A percentile compares a stretch with the other conserved stretches of the same genome.
Evolutionary conservation across 2,329 filamentous ascomycete genomes (phyloP).

Genomic region (Colletotrichum sp.): DNA sequence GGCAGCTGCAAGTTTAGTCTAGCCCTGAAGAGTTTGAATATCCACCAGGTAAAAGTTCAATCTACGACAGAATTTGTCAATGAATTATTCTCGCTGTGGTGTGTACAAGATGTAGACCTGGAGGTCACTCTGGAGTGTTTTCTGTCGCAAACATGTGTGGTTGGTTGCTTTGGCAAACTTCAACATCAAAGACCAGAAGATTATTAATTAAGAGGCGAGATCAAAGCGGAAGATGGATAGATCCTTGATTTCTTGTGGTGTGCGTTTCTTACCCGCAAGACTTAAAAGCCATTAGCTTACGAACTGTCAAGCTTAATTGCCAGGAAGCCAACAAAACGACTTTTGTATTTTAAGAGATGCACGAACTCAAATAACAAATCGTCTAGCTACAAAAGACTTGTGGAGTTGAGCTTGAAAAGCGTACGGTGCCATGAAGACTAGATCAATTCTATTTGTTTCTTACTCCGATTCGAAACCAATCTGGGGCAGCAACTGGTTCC

Average conservation of each 20-base stretch:
- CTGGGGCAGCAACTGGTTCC: not conserved
- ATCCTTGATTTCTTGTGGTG: not conserved
- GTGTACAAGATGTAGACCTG: not conserved
- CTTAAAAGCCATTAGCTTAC: not conserved
- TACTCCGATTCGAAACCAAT: not conserved
- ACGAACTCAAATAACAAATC: not conserved
- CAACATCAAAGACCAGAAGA: not conserved
- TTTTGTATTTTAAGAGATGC: not conserved
- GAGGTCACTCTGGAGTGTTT: not conserved
- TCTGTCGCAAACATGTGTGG: not conserved
- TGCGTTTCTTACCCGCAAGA: not conserved
- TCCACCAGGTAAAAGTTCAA: fast-evolving
- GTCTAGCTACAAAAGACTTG: not conserved
- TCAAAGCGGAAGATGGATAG: not conserved
- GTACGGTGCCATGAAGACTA: not conserved
- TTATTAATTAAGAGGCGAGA: not conserved
- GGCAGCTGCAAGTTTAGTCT: not conserved
- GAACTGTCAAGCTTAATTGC: not conserved
- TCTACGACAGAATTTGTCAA: not conserved
- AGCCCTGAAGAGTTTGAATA: not conserved
- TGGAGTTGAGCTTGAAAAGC: not conserved
- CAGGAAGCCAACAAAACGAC: not conserved
- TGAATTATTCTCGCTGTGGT: fast-evolving
- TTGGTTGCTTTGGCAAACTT: not conserved
- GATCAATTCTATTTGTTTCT: not conserved